These are phyloP conservation scores for Talaromyces verruculosus DNA, from an alignment of 2,329 filamentous ascomycete species.

Conservation along the genomic window DNA sequence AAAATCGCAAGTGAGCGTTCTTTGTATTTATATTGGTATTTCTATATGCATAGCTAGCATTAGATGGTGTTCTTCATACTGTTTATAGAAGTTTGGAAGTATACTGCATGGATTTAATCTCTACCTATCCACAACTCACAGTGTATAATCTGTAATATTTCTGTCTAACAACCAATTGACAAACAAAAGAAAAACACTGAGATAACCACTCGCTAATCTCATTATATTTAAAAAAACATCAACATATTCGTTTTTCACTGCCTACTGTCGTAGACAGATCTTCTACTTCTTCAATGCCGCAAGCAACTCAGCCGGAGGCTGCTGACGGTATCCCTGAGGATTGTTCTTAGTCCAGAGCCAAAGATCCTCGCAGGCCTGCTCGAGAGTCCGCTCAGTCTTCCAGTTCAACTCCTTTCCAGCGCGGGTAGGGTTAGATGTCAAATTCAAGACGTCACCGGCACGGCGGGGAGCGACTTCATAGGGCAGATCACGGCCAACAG, in stretches of 20 bases:
- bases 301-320: slow-evolving; percentile 80
- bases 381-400: slow-evolving; percentile 87
- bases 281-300: slow-evolving; percentile 48
- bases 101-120: background rate
- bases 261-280: too few species aligned
- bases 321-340: slow-evolving; percentile 88
- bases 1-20: slow-evolving; percentile 24
- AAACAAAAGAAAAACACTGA: slow-evolving; percentile 5
- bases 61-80: background rate
- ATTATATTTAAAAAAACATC: background rate
- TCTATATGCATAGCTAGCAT: background rate
- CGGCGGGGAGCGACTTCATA: slow-evolving; percentile 84
- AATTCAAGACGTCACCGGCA: slow-evolving; percentile 86
- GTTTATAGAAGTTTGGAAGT: background rate
- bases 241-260: background rate
- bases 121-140: background rate
- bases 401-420: slow-evolving; percentile 88
- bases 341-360: slow-evolving; percentile 99
- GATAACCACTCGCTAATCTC: slow-evolving; percentile 6
- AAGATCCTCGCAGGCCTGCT: slow-evolving; percentile 88
- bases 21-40: background rate
- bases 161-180: background rate
- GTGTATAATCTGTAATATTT: background rate
- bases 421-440: slow-evolving; percentile 85
- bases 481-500: slow-evolving; percentile 79